These are phyloP conservation scores for Aspergillus pseudonomiae DNA, from an alignment of 2,329 filamentous ascomycete genomes.

Conservation along the genomic window DNA sequence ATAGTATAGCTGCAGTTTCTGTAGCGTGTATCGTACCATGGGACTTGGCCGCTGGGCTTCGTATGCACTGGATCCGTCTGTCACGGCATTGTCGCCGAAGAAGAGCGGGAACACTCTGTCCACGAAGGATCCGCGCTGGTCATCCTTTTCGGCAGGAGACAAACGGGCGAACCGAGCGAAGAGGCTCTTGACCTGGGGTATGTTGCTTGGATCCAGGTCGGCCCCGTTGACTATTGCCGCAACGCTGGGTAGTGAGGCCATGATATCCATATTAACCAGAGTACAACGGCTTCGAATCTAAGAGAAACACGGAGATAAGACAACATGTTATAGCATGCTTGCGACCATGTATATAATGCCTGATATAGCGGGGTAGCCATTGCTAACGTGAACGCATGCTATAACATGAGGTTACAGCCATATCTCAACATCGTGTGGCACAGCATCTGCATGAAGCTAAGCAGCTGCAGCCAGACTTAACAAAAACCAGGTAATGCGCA, in stretches of 20 bases:
- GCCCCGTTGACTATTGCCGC: not conserved
- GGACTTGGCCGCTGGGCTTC: slow-evolving; percentile 1
- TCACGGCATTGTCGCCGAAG: slow-evolving; percentile 1
- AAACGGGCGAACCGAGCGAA: not conserved
- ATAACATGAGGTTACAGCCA: no score
- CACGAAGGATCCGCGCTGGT: not conserved
- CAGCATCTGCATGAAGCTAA: no score
- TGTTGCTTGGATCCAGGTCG: not conserved
- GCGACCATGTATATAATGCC: no score
- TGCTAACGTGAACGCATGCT: no score
- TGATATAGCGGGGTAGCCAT: no score
- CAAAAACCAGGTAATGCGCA: no score
- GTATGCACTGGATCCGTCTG: not conserved
- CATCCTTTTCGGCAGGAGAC: not conserved
- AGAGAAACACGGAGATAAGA: no score
- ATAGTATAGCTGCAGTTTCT: no score
- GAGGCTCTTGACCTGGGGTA: not conserved
- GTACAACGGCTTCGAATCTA: no score
- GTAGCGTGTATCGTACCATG: not conserved
- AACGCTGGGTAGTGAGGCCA: not conserved
- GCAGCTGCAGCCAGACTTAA: no score
- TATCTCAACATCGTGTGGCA: no score
- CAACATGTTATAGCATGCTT: no score
- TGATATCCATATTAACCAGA: not conserved
- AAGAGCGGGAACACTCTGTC: not conserved